These are phyloP conservation scores for Globisporangium paddicum DNA, from an alignment of 352 stramenopile species.

Conservation along the genomic window DNA sequence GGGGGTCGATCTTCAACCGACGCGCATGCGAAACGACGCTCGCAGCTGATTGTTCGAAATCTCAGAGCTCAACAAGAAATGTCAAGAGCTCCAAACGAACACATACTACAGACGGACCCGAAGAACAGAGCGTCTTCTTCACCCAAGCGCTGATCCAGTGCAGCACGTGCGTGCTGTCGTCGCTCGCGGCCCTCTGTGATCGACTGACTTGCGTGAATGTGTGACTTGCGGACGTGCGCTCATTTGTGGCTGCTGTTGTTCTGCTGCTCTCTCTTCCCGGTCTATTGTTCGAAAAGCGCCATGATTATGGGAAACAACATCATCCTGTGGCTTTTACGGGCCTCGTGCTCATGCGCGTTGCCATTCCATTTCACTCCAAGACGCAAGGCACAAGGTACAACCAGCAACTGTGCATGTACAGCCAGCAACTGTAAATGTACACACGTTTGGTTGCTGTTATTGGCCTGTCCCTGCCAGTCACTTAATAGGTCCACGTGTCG, in stretches of 20 bases:
- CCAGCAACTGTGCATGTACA: too few species aligned
- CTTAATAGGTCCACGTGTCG: too few species aligned
- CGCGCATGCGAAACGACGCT: too few species aligned
- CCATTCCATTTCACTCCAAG: too few species aligned
- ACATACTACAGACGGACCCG: too few species aligned
- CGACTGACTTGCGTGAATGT: background rate
- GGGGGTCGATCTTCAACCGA: background rate
- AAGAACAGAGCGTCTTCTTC: too few species aligned
- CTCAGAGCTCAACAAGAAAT: background rate
- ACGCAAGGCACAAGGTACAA: too few species aligned
- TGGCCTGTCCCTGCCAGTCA: too few species aligned
- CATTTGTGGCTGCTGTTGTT: background rate
- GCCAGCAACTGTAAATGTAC: too few species aligned
- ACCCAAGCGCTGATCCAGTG: background rate
- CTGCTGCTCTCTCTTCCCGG: background rate
- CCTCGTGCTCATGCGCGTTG: too few species aligned
- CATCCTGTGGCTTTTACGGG: slow-evolving; percentile 1
- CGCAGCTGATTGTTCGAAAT: background rate
- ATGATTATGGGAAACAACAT: slow-evolving; percentile 2
- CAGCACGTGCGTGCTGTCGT: background rate
- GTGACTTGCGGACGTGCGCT: background rate
- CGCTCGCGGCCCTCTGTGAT: background rate
- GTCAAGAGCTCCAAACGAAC: too few species aligned
- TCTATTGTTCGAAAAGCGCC: slow-evolving; percentile 3
- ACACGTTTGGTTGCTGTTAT: too few species aligned